Base-by-base conservation (phyloP, 108 stramenopile genomes). In the Stephanodiscus minutulus region DNA sequence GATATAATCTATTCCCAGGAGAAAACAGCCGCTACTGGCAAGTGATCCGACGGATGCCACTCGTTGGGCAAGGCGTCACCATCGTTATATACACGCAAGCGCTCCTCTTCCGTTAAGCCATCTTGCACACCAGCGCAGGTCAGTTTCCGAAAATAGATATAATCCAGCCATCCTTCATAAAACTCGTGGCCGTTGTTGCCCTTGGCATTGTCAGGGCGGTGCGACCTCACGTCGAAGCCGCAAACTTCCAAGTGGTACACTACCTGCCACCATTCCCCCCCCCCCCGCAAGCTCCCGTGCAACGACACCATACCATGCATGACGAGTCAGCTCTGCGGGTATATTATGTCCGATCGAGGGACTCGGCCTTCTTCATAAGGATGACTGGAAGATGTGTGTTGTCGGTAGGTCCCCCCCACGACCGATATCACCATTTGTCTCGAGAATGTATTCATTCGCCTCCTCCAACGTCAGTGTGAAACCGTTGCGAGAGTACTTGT, bases 31-130 rank as follows among this genome's bases (percentile, higher is more conserved):
- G 89, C 84, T 1, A 96, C 85, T 10, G 93, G 93, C 7, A 96
- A 65, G 78, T 96, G 96, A 70, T 96, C 96, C 0, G 92, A 93
- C 9, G 96, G 91, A 62, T 96, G 91, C 52, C 81, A 65, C 18
- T 84, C 81, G 57, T 95, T 96, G 7, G 96, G 96, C 67, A 92
- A 64, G 5, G 76, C 76, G 47, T 77, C 72, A 9, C 76, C 76
- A 37, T 77, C 70, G 20, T 29, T 55, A 35, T 77, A 77, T 13
- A 77, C 52, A 3, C 48, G 61, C 8, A 24, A 27, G 5, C 70
- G 71, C 35, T 72, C 76, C 21, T 21, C 20, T 24, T 66, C 64
- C 8, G 72, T 77, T 41, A 77, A 67, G 4, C 18, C 71, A 48
- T 77, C 76, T 66, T 77, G 76, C 33, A 77, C 76, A 27, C 76